These are phyloP conservation scores for Paraphoma sp. DNA, from an alignment of 2,329 filamentous ascomycete genomes.

Conservation along the genomic window DNA sequence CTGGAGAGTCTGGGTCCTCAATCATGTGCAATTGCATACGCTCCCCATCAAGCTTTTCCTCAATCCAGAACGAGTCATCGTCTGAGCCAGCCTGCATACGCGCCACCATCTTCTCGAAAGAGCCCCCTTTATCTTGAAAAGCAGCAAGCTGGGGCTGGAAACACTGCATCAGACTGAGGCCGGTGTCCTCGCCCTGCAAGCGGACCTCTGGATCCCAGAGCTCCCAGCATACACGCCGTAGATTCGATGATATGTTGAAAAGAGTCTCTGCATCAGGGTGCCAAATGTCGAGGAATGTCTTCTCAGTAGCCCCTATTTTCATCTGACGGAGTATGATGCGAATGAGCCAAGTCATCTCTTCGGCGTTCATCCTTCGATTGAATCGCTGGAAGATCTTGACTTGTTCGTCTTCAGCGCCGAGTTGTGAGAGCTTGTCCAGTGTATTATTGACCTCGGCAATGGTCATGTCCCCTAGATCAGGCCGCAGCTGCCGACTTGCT, in stretches of 20 bases:
- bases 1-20: slow-evolving; percentile 69
- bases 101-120: slow-evolving; percentile 79
- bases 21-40: slow-evolving; percentile 96
- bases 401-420: slow-evolving; percentile 83
- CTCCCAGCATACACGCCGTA: slow-evolving; percentile 94
- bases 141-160: slow-evolving; percentile 96
- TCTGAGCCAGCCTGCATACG: slow-evolving; percentile 71
- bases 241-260: slow-evolving; percentile 89
- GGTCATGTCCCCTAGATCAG: slow-evolving; percentile 76
- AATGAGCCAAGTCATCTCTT: slow-evolving; percentile 93
- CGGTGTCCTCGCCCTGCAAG: slow-evolving; percentile 76
- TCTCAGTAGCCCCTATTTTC: slow-evolving; percentile 81
- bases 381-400: slow-evolving; percentile 81
- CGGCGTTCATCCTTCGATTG: slow-evolving; percentile 89
- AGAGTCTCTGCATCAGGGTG: slow-evolving; percentile 60
- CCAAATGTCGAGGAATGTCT: slow-evolving; percentile 77
- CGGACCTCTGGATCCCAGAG: slow-evolving; percentile 75
- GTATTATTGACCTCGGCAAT: slow-evolving; percentile 89
- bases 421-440: slow-evolving; percentile 77
- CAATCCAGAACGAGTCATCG: slow-evolving; percentile 88
- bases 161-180: slow-evolving; percentile 86
- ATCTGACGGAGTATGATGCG: slow-evolving; percentile 87
- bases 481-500: slow-evolving; percentile 80
- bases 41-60: slow-evolving; percentile 97
- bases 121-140: slow-evolving; percentile 75